Evolutionary conservation across 2,329 filamentous ascomycete genomes (phyloP).

Genomic region (Talaromyces sp.): DNA sequence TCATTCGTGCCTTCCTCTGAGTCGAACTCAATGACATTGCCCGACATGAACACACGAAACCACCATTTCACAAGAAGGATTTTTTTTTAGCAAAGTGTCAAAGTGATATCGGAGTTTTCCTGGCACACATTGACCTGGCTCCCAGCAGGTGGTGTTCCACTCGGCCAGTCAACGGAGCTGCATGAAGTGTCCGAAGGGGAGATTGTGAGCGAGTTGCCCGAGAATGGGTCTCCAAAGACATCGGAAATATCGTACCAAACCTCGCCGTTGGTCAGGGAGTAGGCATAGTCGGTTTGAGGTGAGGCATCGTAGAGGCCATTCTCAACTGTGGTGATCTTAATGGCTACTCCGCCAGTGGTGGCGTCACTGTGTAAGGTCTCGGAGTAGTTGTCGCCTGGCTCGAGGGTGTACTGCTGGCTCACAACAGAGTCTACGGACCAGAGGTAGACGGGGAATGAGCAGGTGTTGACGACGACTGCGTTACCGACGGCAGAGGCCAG

Average conservation of each 20-base stretch:
- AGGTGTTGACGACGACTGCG: slow-evolving; percentile 40
- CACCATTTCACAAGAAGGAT: too few species aligned
- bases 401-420: slow-evolving; percentile 30
- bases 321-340: slow-evolving; percentile 39
- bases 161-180: slow-evolving; percentile 30
- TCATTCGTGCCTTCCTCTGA: neutral
- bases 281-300: slow-evolving; percentile 40
- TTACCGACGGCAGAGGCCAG: slow-evolving; percentile 34
- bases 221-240: slow-evolving; percentile 44
- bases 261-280: slow-evolving; percentile 35
- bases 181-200: slow-evolving; percentile 27
- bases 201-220: slow-evolving; percentile 26
- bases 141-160: slow-evolving; percentile 29
- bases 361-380: slow-evolving; percentile 36
- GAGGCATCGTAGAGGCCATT: slow-evolving; percentile 37
- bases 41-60: too few species aligned
- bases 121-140: slow-evolving; percentile 32
- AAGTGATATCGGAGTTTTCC: slow-evolving; percentile 25
- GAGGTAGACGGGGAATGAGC: slow-evolving; percentile 35
- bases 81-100: slow-evolving; percentile 34
- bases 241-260: slow-evolving; percentile 44
- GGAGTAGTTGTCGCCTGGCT: slow-evolving; percentile 32
- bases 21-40: neutral
- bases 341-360: slow-evolving; percentile 39
- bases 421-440: slow-evolving; percentile 38